Conservation (phyloP, 208 protist genomes). For the Leishmania tropica region DNA sequence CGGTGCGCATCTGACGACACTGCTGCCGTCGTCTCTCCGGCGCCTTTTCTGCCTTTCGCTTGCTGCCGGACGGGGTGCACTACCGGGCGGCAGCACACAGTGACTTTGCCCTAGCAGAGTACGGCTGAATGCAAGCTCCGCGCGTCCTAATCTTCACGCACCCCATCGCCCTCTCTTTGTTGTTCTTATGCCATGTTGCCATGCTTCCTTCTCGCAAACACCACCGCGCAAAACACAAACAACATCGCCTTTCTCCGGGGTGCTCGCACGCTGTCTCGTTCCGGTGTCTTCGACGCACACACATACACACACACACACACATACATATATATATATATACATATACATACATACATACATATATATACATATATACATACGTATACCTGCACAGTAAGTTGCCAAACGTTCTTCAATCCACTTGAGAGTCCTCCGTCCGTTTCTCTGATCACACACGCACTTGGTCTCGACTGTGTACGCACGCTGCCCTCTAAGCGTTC, state of each 20-base stretch:
- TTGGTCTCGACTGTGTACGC: not conserved
- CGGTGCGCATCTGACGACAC: not conserved
- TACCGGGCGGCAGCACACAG: not conserved
- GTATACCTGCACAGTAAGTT: not conserved
- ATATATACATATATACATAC: no score
- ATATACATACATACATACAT: no score
- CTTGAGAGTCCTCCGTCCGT: not conserved
- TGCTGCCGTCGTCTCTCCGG: not conserved
- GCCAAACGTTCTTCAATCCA: not conserved
- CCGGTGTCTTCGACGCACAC: not conserved
- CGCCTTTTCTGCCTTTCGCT: not conserved
- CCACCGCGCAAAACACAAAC: not conserved
- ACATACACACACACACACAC: no score
- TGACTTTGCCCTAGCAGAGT: not conserved
- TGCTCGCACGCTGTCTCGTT: not conserved
- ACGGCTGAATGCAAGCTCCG: not conserved
- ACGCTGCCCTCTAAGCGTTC: not conserved
- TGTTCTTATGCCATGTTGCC: not conserved
- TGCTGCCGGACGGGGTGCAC: not conserved
- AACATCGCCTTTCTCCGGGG: not conserved
- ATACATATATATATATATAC: no score
- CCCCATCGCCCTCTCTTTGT: no score
- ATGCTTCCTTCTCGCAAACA: no score
- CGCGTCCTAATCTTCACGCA: not conserved
- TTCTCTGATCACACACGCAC: not conserved